phyloP scores from a whole-genome alignment of 257 asterid species.

The Fraxinus americana region DNA sequence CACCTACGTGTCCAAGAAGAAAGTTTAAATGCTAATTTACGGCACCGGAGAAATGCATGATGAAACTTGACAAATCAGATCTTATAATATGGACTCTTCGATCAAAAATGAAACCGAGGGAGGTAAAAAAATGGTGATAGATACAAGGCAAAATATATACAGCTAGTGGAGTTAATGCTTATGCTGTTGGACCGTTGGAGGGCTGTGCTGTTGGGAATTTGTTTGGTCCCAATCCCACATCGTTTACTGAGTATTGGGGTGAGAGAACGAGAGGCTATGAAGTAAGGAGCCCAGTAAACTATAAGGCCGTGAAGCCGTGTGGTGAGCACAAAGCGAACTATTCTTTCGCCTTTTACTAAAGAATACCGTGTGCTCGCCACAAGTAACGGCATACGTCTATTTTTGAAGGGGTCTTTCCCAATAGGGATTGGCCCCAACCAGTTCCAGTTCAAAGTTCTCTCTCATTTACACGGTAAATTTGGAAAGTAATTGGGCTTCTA shows the following conservation, averaged over 20 bases:
- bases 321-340: slow-evolving; percentile 3
- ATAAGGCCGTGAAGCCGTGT: not conserved
- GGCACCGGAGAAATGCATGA: not conserved
- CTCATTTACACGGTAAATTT: no score
- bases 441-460: not conserved
- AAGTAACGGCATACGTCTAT: slow-evolving; percentile 19
- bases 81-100: not conserved
- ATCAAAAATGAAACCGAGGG: not conserved
- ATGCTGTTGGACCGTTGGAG: not conserved
- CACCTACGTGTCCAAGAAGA: no score
- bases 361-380: slow-evolving; percentile 30
- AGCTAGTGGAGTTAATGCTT: not conserved
- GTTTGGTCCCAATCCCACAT: not conserved
- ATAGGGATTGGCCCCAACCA: slow-evolving; percentile 6
- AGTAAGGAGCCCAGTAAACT: accelerated
- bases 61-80: not conserved
- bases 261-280: not conserved
- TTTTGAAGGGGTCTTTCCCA: slow-evolving; percentile 20
- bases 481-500: no score
- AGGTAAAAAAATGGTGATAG: not conserved
- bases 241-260: not conserved
- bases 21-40: no score
- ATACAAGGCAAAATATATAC: not conserved
- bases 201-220: not conserved
- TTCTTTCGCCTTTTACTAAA: slow-evolving; percentile 32